Base-by-base conservation (phyloP, 2,329 filamentous ascomycete genomes). In the Colletotrichum sansevieriae region DNA sequence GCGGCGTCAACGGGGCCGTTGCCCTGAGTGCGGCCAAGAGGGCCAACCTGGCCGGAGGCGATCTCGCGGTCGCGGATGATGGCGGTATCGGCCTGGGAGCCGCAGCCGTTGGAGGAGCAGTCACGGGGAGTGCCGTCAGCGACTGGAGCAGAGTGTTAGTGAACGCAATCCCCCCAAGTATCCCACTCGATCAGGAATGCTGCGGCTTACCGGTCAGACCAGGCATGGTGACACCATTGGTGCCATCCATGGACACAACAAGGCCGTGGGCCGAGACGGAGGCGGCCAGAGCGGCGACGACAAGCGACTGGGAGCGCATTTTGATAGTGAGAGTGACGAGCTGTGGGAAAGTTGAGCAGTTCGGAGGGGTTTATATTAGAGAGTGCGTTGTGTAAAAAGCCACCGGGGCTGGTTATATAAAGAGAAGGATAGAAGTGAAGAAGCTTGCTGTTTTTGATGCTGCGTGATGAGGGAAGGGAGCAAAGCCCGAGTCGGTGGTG, bases 81-180 rank as follows among this genome's bases (percentile, higher is more conserved):
- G 77, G 89, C 83, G n/a, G 90, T 92, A 75, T 92, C 90, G 68
- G 85, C 87, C 77, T 92, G 86, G n/a, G 89, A 85, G 67, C 90
- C 90, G 75, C 89, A 91, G 52, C 77, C 71, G 73, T 89, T 88
- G 73, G 81, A 82, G 58, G 86, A 82, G 78, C 89, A 92, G 79
- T 92, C 89, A 75, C 90, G 88, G 58, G 89, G 90, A 70, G 90
- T 91, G 74, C 89, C 89, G 70, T 92, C 89, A 54, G 83, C 82
- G 71, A 91, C 87, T 83, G 25, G n/a, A 41, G 15, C 15, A 46
- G 70, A 7, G 4, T 43, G 18, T 44, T 51, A 62, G 12, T 25
- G 11, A 39, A 13, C 15, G 3, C 12, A 1, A 22, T 20, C 33
- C 25, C 18, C 18, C 29, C 10, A n/a, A 35, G 2, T 15, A n/a